Conservation (phyloP, 108 stramenopile species). For the Epipyxis sp. region DNA sequence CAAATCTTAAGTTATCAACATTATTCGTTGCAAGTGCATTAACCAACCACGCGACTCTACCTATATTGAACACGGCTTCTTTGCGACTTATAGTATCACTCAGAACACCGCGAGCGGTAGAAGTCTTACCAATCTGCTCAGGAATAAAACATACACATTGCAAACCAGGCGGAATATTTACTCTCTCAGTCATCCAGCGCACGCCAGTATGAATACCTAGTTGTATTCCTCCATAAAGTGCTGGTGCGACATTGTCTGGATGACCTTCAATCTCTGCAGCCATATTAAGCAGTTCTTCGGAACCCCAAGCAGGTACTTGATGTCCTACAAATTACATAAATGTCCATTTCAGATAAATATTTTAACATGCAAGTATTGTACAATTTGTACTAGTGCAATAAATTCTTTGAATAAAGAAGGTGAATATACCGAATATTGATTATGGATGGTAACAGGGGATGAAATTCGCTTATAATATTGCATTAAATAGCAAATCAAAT, state of each 20-base stretch:
- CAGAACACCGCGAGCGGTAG: constrained; percentile 74
- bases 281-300: constrained; percentile 90
- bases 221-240: constrained; percentile 96
- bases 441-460: too few species aligned
- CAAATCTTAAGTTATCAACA: constrained; percentile 47
- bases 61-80: constrained; percentile 94
- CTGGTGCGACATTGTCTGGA: constrained; percentile 97
- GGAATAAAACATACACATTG: constrained; percentile 96
- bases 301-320: constrained; percentile 30
- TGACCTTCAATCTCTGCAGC: constrained; percentile 97
- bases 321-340: too few species aligned
- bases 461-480: too few species aligned
- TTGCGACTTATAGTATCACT: constrained; percentile 64
- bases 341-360: too few species aligned
- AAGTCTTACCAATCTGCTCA: constrained; percentile 90
- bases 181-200: constrained; percentile 89
- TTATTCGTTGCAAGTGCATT: constrained; percentile 76
- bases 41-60: constrained; percentile 88
- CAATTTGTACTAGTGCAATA: too few species aligned
- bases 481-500: too few species aligned
- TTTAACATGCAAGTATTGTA: too few species aligned
- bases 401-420: too few species aligned
- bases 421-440: too few species aligned
- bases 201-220: constrained; percentile 93
- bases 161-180: constrained; percentile 71